Evolutionary conservation across 495 filamentous ascomycete genomes (phyloP).

Genomic region (Sporormia fimetaria): DNA sequence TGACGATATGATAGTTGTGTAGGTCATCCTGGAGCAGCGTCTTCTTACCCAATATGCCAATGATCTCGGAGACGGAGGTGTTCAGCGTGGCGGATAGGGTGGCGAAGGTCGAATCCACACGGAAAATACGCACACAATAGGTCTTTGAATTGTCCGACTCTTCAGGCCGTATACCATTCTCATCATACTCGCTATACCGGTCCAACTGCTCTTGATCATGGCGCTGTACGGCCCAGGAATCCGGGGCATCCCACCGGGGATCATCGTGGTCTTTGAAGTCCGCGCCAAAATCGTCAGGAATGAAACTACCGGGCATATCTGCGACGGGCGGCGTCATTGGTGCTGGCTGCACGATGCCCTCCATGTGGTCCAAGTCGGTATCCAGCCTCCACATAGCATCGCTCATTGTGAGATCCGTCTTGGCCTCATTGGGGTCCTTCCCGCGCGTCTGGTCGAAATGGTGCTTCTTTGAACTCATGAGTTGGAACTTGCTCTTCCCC

Average conservation of each 20-base stretch:
- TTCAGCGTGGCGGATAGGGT: slow-evolving; percentile 72
- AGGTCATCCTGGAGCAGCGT: slow-evolving; percentile 80
- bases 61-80: slow-evolving; percentile 72
- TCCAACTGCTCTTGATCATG: slow-evolving; percentile 51
- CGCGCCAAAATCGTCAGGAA: slow-evolving; percentile 36
- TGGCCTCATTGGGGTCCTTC: slow-evolving; percentile 31
- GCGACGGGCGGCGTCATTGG: slow-evolving; percentile 51
- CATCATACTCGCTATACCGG: slow-evolving; percentile 49
- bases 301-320: slow-evolving; percentile 42
- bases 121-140: slow-evolving; percentile 93
- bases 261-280: slow-evolving; percentile 30
- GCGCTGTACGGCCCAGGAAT: slow-evolving; percentile 82
- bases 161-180: slow-evolving; percentile 43
- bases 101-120: slow-evolving; percentile 84
- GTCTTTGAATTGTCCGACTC: slow-evolving; percentile 54
- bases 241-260: slow-evolving; percentile 79
- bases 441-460: slow-evolving; percentile 15
- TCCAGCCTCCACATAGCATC: slow-evolving; percentile 56
- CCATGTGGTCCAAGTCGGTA: slow-evolving; percentile 72
- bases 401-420: slow-evolving; percentile 5
- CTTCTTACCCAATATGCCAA: slow-evolving; percentile 76
- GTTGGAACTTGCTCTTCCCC: slow-evolving; percentile 16
- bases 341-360: slow-evolving; percentile 64
- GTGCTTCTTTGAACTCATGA: slow-evolving; percentile 12
- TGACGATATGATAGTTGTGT: slow-evolving; percentile 87